These are phyloP conservation scores for Salix caprea DNA, from an alignment of 345 rosid genomes.

Conservation along the genomic window DNA sequence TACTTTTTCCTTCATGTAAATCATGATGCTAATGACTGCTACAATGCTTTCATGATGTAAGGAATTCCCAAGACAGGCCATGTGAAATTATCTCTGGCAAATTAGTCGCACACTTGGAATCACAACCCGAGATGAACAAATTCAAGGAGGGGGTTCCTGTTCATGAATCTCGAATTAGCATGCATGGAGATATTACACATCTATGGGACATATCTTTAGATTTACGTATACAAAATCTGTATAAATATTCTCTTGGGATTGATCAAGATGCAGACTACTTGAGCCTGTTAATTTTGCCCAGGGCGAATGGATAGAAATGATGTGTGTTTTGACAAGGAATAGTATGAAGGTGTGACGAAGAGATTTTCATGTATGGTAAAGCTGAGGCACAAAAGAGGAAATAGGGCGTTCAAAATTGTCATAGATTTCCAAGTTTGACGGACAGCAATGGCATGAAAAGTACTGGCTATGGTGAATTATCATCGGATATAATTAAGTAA, in stretches of 20 bases:
- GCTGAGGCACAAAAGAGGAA: conserved; percentile 37
- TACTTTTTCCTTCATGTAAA: not conserved
- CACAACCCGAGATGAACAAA: not conserved
- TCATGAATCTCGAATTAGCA: conserved; percentile 11
- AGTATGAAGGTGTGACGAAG: not conserved
- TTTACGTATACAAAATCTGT: not conserved
- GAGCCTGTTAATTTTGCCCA: not conserved
- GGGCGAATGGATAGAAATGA: conserved; percentile 15
- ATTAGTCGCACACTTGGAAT: not conserved
- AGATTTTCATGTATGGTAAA: conserved; percentile 32
- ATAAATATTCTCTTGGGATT: not conserved
- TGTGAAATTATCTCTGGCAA: conserved; percentile 15
- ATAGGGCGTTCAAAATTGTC: conserved; percentile 20
- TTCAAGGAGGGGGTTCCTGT: not conserved
- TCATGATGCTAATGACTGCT: conserved; percentile 15
- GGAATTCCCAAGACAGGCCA: conserved; percentile 20
- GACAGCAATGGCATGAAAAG: conserved; percentile 9
- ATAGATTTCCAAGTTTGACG: conserved; percentile 36
- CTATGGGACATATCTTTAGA: not conserved
- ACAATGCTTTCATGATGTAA: conserved; percentile 16
- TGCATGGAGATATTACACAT: not conserved
- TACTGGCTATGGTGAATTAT: conserved; percentile 2
- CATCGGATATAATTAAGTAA: not conserved
- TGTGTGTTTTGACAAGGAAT: conserved; percentile 1
- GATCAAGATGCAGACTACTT: not conserved